phyloP scores from a whole-genome alignment of 129 eudicot species.

The Centrapalus pauciflorus region DNA sequence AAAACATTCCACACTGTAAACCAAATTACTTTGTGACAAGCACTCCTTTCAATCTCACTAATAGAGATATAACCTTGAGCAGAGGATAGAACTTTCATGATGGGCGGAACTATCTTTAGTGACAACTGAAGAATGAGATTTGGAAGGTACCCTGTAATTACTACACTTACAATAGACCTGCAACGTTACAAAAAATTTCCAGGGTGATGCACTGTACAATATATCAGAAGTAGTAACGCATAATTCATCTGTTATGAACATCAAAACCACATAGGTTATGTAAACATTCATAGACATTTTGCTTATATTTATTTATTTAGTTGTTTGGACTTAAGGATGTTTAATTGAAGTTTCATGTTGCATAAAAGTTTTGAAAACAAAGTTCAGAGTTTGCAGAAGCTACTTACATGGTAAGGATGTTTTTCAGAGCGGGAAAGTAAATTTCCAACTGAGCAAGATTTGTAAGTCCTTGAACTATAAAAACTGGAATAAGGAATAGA shows the following conservation, averaged over 20 bases:
- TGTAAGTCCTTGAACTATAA: slow-evolving; percentile 62
- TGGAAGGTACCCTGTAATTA: slow-evolving; percentile 68
- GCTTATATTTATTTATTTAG: neutral
- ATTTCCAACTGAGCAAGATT: slow-evolving; percentile 54
- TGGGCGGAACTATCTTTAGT: slow-evolving; percentile 47
- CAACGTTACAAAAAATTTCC: slow-evolving; percentile 6
- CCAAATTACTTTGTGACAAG: slow-evolving; percentile 55
- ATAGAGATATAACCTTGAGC: slow-evolving; percentile 49
- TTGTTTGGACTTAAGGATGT: neutral
- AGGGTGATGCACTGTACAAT: neutral
- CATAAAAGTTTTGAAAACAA: neutral
- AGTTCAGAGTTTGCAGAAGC: neutral
- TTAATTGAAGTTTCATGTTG: neutral
- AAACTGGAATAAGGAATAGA: slow-evolving; percentile 51
- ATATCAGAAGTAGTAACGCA: neutral
- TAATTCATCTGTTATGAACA: neutral
- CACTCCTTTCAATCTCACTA: slow-evolving; percentile 61
- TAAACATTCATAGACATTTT: neutral
- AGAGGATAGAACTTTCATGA: slow-evolving; percentile 55
- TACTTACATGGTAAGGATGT: slow-evolving; percentile 45
- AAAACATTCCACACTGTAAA: slow-evolving; percentile 60
- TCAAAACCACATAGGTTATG: neutral
- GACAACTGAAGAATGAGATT: slow-evolving; percentile 55
- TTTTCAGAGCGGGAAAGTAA: slow-evolving; percentile 46
- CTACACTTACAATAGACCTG: slow-evolving; percentile 52